Evolutionary conservation across 2,329 filamentous ascomycete genomes (phyloP).

Genomic region (Scedosporium boydii): DNA sequence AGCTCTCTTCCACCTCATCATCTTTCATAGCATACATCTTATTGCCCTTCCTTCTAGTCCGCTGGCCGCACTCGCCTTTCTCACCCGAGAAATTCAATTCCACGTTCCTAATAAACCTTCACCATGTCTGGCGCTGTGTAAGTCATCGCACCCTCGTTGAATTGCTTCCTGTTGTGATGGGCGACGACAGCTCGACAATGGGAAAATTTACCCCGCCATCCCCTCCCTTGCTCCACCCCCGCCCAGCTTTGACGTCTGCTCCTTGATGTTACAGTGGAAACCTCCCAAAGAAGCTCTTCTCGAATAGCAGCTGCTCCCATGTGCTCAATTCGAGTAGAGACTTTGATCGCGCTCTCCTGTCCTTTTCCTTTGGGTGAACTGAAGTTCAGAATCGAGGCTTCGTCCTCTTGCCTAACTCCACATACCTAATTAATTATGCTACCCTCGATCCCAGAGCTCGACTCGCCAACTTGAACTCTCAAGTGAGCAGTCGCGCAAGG

Average conservation of each 20-base stretch:
- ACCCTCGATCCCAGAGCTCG: slow-evolving; percentile 47
- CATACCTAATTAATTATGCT: slow-evolving; percentile 1
- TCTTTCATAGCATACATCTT: neutral
- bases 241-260: neutral
- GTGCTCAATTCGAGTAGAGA: neutral
- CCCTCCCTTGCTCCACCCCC: slow-evolving; percentile 28
- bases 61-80: neutral
- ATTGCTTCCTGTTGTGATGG: neutral
- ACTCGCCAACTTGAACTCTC: slow-evolving; percentile 64
- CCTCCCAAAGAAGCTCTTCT: neutral
- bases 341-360: neutral
- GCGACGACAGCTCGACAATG: neutral
- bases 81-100: neutral
- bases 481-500: slow-evolving; percentile 2
- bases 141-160: slow-evolving; percentile 28
- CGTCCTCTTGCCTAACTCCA: neutral
- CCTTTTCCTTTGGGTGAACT: neutral
- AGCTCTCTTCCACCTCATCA: neutral
- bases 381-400: neutral
- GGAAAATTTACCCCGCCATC: slow-evolving; percentile 13
- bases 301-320: neutral
- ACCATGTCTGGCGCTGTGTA: slow-evolving; percentile 61
- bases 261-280: too few species aligned
- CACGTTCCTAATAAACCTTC: slow-evolving; percentile 13
- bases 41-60: neutral